Evolutionary conservation across 139 green algal species (phyloP), one percentile per base, ranked within the genome.

Genomic region (Chlamydomonas sp.): DNA sequence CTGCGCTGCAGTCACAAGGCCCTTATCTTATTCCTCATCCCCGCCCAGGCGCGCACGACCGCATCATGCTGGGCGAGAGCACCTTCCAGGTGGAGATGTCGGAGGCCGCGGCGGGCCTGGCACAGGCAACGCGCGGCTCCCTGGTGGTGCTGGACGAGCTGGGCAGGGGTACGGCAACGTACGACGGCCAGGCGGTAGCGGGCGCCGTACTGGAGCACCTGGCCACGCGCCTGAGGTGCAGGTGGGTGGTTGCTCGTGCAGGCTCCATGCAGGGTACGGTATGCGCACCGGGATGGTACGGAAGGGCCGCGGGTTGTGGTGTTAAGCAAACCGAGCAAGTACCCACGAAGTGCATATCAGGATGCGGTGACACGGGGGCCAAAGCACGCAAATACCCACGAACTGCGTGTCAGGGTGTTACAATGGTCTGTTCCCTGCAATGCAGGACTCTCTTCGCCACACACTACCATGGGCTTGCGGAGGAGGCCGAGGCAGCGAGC

Each of bases 111-210:
- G 89, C 94, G 4, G 93, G 96, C 73, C 93, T 99, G 85, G 85
- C 89, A 15, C 79, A 85, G 15, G 94, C 95, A 68, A 95, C 89
- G 14, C 78, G 69, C 59, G 62, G 60, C 5, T 94, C 93, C 64
- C 94, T 99, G 31, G 94, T 99, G 62, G 95, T 96, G 5, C 89
- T 99, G 76, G 98, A 99, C 86, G 98, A 99, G 93, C 94, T 99
- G 57, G 98, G 98, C 3, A 64, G 83, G 2, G 97, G 97, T 49
- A 99, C 97, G 7, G 89, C 95, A 57, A 99, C 97, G 1, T 92
- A 92, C 14, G 97, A 99, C 85, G 97, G 97, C 10, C 92, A 93
- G 57, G 97, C 97, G 79, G 97, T 99, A 15, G 97, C 97, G 67
- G 95, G 90, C 10, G 95, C 97, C 7, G 97, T 99, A 59, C 88